Evolutionary conservation across 2,329 filamentous ascomycete species (phyloP).

Genomic region (Alternaria rosae): DNA sequence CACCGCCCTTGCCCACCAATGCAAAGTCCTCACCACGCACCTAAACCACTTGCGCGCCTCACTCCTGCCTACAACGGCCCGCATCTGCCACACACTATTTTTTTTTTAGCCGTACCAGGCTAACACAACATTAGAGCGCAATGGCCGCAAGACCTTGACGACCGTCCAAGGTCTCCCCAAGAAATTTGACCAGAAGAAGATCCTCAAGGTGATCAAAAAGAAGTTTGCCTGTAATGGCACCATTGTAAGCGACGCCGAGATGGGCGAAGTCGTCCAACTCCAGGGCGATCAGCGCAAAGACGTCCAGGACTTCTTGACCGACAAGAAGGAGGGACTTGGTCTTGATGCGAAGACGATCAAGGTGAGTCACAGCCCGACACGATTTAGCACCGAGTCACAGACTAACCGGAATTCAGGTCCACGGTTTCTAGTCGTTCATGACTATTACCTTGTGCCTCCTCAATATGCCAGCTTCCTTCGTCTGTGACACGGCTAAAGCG

Average conservation of each 20-base stretch:
- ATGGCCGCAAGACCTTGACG: conserved; percentile 99
- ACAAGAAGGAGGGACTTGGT: conserved; percentile 93
- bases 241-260: conserved; percentile 93
- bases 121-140: conserved; percentile 78
- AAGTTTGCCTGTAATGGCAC: conserved; percentile 99
- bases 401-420: conserved; percentile 32
- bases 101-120: conserved; percentile 23
- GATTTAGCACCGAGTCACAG: not conserved
- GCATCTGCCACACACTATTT: not conserved
- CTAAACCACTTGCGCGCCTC: not conserved
- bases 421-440: conserved; percentile 42
- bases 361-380: conserved; percentile 56
- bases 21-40: conserved; percentile 4
- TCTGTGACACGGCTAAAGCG: not conserved
- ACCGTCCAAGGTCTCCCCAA: conserved; percentile 98
- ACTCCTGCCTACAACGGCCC: not conserved
- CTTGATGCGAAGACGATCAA: conserved; percentile 98
- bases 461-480: not conserved
- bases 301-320: conserved; percentile 95
- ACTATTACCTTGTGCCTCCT: not conserved
- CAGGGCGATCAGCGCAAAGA: conserved; percentile 99
- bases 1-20: conserved; percentile 8
- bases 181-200: conserved; percentile 99
- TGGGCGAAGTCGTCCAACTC: conserved; percentile 99
- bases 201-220: conserved; percentile 99